Conservation (phyloP, 495 filamentous ascomycete species). For the Sporormia fimetaria region DNA sequence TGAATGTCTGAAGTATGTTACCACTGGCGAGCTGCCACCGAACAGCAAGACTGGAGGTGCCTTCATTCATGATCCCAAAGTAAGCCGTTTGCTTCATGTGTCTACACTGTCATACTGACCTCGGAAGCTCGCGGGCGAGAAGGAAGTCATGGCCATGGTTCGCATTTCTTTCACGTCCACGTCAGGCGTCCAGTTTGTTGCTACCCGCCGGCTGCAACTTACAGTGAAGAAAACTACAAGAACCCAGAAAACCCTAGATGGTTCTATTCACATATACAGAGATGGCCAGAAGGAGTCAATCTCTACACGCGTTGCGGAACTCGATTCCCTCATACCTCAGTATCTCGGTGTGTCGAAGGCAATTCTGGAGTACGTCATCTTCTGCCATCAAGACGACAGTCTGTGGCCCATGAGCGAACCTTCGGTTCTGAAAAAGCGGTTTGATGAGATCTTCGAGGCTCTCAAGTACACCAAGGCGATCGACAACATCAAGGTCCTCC, state of each 20-base stretch:
- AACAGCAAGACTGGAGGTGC: conserved; percentile 82
- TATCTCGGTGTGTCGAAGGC: conserved; percentile 85
- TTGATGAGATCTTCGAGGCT: conserved; percentile 97
- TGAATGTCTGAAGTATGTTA: conserved; percentile 97
- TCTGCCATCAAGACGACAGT: conserved; percentile 97
- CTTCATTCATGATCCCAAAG: conserved; percentile 92
- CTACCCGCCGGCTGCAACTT: conserved; percentile 70
- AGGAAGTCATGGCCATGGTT: conserved; percentile 82
- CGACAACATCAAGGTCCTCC: conserved; percentile 74
- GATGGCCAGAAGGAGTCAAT: conserved; percentile 70
- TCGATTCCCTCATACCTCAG: conserved; percentile 73
- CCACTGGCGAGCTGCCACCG: conserved; percentile 83
- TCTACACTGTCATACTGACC: not conserved
- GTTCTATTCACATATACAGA: conserved; percentile 57
- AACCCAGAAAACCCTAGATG: conserved; percentile 68
- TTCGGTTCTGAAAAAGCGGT: conserved; percentile 69
- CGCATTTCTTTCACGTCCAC: conserved; percentile 75
- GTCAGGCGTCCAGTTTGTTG: conserved; percentile 63
- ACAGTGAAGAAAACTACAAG: conserved; percentile 70
- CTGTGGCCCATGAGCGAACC: conserved; percentile 97
- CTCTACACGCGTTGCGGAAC: conserved; percentile 64
- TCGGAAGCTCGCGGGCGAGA: conserved; percentile 63
- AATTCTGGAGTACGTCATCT: conserved; percentile 86
- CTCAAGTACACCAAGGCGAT: conserved; percentile 94
- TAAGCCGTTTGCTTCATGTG: conserved; percentile 26